Conservation (phyloP, 805 yeast species). For the Suhomyces faveliae region DNA sequence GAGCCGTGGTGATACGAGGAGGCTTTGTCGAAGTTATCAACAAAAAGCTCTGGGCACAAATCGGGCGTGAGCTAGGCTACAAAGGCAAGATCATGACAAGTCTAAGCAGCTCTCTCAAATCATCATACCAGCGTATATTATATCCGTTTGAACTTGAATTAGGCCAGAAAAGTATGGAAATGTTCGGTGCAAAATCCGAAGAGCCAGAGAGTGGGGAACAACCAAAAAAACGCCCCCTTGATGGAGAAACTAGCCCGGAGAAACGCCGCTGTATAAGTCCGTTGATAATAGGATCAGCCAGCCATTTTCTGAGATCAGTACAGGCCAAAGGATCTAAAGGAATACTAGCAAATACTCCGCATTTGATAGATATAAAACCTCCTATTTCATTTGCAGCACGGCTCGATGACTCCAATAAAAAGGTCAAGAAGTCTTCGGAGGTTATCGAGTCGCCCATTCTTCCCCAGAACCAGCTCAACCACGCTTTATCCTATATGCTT, state of each 20-base stretch:
- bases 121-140: conserved; percentile 50
- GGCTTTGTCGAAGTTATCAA: conserved; percentile 64
- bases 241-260: neutral
- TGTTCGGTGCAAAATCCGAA: conserved; percentile 1
- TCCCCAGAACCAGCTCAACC: conserved; percentile 14
- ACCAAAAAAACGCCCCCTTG: neutral
- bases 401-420: conserved; percentile 8
- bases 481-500: conserved; percentile 8
- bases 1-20: conserved; percentile 61
- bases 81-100: conserved; percentile 71
- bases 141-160: conserved; percentile 30
- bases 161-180: conserved; percentile 7
- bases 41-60: conserved; percentile 76
- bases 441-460: conserved; percentile 8
- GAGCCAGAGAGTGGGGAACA: neutral
- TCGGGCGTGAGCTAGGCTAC: conserved; percentile 78
- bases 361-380: conserved; percentile 43
- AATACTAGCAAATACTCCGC: conserved; percentile 48
- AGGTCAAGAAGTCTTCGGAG: conserved; percentile 7
- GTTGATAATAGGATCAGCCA: conserved; percentile 45
- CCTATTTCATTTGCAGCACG: conserved; percentile 18
- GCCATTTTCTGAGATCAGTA: conserved; percentile 45
- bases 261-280: conserved; percentile 23
- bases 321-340: conserved; percentile 51
- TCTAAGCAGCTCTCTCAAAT: conserved; percentile 61